Percentiles rank a stretch among this genome's conserved stretches.
phyloP scores from a whole-genome alignment of 768 basidiomycete genomes.

The Xerocomellus intermedius region DNA sequence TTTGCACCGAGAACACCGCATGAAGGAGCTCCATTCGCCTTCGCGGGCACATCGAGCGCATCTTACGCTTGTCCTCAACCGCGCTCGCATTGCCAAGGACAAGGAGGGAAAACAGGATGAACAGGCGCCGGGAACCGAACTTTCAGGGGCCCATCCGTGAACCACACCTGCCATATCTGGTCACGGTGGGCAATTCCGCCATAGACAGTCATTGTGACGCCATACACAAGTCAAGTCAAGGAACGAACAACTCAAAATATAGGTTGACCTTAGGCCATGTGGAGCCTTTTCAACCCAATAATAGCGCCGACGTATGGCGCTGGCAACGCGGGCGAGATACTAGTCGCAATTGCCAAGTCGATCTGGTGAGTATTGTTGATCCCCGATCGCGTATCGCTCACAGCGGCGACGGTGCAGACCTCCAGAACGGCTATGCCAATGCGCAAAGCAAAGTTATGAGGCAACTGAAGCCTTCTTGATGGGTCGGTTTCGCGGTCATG shows the following conservation, averaged over 20 bases:
- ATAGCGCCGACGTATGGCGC: too few relatives aligned
- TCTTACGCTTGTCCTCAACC: not conserved
- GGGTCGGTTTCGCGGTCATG: not conserved
- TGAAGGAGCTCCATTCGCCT: constrained; percentile 15
- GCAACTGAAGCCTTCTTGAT: not conserved
- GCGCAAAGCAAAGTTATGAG: not conserved
- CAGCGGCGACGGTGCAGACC: too few relatives aligned
- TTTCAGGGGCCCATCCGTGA: not conserved
- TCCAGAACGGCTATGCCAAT: not conserved
- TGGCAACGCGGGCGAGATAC: too few relatives aligned
- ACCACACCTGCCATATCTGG: not conserved
- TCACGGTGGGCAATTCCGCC: too few relatives aligned
- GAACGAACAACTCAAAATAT: too few relatives aligned
- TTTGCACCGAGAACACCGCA: constrained; percentile 31
- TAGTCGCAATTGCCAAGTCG: not conserved
- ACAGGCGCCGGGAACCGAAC: not conserved
- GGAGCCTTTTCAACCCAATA: too few relatives aligned
- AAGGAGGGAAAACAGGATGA: not conserved
- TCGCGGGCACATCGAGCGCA: constrained; percentile 15
- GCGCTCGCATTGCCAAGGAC: not conserved
- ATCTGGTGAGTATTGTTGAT: not conserved
- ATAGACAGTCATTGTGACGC: too few relatives aligned
- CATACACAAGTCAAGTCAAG: too few relatives aligned
- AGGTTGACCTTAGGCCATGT: too few relatives aligned
- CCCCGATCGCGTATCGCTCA: not conserved